Percentiles rank a stretch among this genome's conserved stretches.
phyloP scores from a whole-genome alignment of 2,329 filamentous ascomycete species.

The Ampelomyces quisqualis region DNA sequence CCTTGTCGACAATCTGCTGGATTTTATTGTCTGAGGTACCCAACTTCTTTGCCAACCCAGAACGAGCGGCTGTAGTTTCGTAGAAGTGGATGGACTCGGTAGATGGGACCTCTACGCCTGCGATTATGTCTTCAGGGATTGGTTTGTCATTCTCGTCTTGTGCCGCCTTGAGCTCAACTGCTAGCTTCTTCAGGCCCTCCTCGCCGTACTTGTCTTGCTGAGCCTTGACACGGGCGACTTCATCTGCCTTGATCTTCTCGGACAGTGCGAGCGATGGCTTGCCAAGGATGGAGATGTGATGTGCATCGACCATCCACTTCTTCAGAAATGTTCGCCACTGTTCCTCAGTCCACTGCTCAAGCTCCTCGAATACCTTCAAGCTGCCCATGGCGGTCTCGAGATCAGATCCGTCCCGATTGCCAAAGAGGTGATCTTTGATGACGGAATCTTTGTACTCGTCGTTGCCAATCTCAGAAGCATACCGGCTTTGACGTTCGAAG shows the following conservation, averaged over 20 bases:
- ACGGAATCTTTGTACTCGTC: conserved; percentile 81
- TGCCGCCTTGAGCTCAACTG: conserved; percentile 74
- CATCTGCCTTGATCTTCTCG: conserved; percentile 76
- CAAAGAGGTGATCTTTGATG: conserved; percentile 91
- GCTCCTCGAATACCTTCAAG: conserved; percentile 59
- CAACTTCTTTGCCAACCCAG: conserved; percentile 72
- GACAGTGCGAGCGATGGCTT: conserved; percentile 80
- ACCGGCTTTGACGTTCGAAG: conserved; percentile 78
- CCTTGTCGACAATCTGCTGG: conserved; percentile 73
- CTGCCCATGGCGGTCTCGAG: conserved; percentile 45
- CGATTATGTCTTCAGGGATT: conserved; percentile 79
- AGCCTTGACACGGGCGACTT: conserved; percentile 74
- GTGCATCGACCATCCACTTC: conserved; percentile 81
- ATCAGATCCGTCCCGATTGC: conserved; percentile 71
- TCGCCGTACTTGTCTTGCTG: conserved; percentile 77
- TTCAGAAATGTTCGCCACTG: conserved; percentile 82
- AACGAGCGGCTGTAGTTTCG: conserved; percentile 78
- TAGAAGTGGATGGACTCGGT: conserved; percentile 96
- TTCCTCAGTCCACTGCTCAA: conserved; percentile 78
- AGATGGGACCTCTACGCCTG: conserved; percentile 76
- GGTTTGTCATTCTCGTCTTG: conserved; percentile 86
- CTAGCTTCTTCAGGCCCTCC: conserved; percentile 75
- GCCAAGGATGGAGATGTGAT: conserved; percentile 84
- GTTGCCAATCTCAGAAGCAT: conserved; percentile 76
- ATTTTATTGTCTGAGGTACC: conserved; percentile 67